Evolutionary conservation across 2,329 filamentous ascomycete species (phyloP), one percentile per base, ranked within the genome.

Genomic region (Rutstroemia sydowiana): DNA sequence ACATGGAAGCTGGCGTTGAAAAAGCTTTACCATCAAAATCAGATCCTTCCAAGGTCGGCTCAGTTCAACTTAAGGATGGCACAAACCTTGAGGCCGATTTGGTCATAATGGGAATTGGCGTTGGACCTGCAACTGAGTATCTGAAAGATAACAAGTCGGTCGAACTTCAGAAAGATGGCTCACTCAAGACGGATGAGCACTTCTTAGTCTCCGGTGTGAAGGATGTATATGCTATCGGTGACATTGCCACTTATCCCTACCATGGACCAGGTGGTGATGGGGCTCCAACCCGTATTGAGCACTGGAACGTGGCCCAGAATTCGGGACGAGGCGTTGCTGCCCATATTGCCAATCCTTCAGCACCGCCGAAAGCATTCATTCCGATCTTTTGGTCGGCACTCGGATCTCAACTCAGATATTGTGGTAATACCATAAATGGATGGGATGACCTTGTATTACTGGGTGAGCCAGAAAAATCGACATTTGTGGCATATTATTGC

Each of bases 251-350:
- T 0, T 96, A 89, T 69, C 93, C 93, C 0, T 98, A 98, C 73
- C 79, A 88, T 67, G 93, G 93, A 1, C 93, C 93, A 0, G 90
- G 88, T 21, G 85, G 88, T 23, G 77, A 85, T 14, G 88, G 87
- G 56, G 76, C 76, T 41, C 76, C 78, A 16, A 81, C 86, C 1
- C 85, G 93, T 57, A 96, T 97, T 65, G 93, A 98, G 75, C 93
- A 98, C 68, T 98, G 93, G 93, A 92, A 96, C 70, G 93, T 98
- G 2, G 93, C 93, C 4, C 93, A 97, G 66, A 96, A 97, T 64
- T 77, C 88, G 1, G 93, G 93, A 2, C 87, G 92, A 40, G 77
- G 79, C 21, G 92, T 86, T 1, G 93, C 90, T 1, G 75, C 76
- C 48, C 81, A 87, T 61, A 95, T 98, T 64, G 78, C 82, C 59